These are phyloP conservation scores for Moesziomyces parantarcticus DNA, from an alignment of 1,284 basidiomycete species.

Conservation along the genomic window DNA sequence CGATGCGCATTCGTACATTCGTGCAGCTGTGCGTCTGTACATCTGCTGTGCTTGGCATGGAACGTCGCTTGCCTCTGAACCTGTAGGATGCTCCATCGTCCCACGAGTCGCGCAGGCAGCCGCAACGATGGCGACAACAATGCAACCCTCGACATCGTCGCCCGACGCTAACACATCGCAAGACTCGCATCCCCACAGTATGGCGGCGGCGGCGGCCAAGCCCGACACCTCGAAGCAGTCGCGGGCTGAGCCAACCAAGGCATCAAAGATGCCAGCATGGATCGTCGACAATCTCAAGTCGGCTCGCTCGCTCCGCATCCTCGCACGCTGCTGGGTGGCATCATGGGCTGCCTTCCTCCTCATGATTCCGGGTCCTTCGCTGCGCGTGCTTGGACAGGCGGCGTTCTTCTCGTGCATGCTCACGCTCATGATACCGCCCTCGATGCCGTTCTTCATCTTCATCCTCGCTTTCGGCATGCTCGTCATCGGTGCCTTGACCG, in stretches of 20 bases:
- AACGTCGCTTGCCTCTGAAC: no score
- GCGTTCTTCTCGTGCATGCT: conserved; percentile 63
- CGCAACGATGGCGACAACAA: conserved; percentile 9
- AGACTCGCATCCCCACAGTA: no score
- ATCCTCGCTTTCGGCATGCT: conserved; percentile 71
- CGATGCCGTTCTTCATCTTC: conserved; percentile 58
- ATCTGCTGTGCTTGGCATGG: no score
- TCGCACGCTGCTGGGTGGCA: conserved; percentile 63
- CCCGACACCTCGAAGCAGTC: not conserved
- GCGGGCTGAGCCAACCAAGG: not conserved
- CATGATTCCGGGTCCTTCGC: conserved; percentile 55
- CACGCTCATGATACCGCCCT: conserved; percentile 62
- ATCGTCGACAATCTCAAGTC: conserved; percentile 45
- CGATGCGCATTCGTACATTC: no score
- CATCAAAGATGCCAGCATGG: conserved; percentile 44
- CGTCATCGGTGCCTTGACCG: conserved; percentile 74
- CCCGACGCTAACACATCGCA: no score
- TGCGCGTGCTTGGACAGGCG: conserved; percentile 60
- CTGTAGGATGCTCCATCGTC: no score
- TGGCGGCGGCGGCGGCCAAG: not conserved
- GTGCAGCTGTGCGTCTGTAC: no score
- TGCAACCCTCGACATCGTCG: no score
- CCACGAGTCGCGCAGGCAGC: no score
- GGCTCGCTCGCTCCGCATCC: conserved; percentile 32
- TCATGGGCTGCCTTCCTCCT: conserved; percentile 60